Conservation (phyloP, 805 yeast genomes). For the Ogataea siamensis region DNA sequence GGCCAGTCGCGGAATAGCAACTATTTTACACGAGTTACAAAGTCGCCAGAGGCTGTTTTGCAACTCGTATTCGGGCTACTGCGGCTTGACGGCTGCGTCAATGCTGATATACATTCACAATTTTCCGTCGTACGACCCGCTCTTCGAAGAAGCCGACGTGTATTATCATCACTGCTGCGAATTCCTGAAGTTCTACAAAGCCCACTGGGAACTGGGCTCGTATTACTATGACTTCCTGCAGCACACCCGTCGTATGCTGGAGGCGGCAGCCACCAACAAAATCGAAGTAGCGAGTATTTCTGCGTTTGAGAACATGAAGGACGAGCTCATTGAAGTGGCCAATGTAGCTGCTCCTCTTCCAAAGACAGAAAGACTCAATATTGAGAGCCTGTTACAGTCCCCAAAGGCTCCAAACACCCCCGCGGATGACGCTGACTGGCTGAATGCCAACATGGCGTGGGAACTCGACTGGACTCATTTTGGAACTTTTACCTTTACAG, state of each 20-base stretch:
- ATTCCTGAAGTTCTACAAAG: constrained; percentile 13
- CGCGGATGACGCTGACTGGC: constrained; percentile 7
- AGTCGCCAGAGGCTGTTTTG: constrained; percentile 10
- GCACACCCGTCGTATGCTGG: constrained; percentile 14
- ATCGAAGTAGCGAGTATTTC: constrained; percentile 15
- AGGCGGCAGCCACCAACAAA: constrained; percentile 17
- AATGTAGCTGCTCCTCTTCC: constrained; percentile 19
- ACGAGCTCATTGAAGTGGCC: constrained; percentile 19
- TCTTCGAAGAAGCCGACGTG: constrained; percentile 10
- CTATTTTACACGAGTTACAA: constrained; percentile 9
- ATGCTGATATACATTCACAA: constrained; percentile 13
- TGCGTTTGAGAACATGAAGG: constrained; percentile 20
- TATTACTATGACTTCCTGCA: constrained; percentile 14
- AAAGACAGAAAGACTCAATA: constrained; percentile 12
- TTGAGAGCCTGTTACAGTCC: constrained; percentile 12
- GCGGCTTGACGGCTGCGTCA: constrained; percentile 17
- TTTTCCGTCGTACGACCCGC: constrained; percentile 19
- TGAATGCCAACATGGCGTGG: constrained; percentile 10
- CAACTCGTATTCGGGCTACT: constrained; percentile 17
- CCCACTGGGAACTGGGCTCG: constrained; percentile 19
- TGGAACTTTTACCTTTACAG: constrained; percentile 4
- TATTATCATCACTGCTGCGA: constrained; percentile 13
- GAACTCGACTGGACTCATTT: constrained; percentile 10
- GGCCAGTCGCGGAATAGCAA: constrained; percentile 9
- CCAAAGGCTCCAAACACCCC: constrained; percentile 3